Base-by-base conservation (phyloP, 73 alveolate species). In the Symbiodinium natans region DNA sequence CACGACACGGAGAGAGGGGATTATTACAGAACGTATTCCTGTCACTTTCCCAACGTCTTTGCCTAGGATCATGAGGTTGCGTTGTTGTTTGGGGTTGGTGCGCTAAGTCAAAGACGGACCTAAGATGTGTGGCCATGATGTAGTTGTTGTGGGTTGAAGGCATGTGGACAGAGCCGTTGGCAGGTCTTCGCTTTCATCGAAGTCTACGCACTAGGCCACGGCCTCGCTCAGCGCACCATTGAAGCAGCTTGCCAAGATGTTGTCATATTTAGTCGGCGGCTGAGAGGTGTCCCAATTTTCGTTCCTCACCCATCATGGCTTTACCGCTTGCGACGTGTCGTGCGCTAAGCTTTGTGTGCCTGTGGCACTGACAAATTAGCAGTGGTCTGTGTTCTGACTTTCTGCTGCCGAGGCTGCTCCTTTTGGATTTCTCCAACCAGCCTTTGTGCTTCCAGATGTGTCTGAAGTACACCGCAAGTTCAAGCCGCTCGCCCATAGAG, bases 121-220 rank as follows among this genome's bases (percentile, higher is more conserved):
- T n/a, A n/a, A n/a, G n/a, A n/a, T n/a, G n/a, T n/a, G n/a, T n/a
- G n/a, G n/a, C n/a, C n/a, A n/a, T n/a, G n/a, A n/a, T n/a, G n/a
- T n/a, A n/a, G n/a, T n/a, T n/a, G n/a, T n/a, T n/a, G n/a, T n/a
- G n/a, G n/a, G n/a, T n/a, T n/a, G n/a, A n/a, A n/a, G n/a, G n/a
- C n/a, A n/a, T n/a, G n/a, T n/a, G n/a, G n/a, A n/a, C n/a, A n/a
- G n/a, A n/a, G n/a, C n/a, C n/a, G n/a, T n/a, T n/a, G n/a, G n/a
- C n/a, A 88, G 95, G 95, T 88, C 5, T 88, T 88, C 29, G 95
- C 95, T n/a, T 88, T 88, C 43, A 83, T 88, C 34, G 95, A 88
- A 83, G 95, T 88, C 73, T 88, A 88, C 34, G 95, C 95, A 2
- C 17, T 88, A 38, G 86, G 95, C 86, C 15, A 15, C 43, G 85